Evolutionary conservation across 805 yeast species (phyloP).

Genomic region (Saccharomycopsis babjevae): DNA sequence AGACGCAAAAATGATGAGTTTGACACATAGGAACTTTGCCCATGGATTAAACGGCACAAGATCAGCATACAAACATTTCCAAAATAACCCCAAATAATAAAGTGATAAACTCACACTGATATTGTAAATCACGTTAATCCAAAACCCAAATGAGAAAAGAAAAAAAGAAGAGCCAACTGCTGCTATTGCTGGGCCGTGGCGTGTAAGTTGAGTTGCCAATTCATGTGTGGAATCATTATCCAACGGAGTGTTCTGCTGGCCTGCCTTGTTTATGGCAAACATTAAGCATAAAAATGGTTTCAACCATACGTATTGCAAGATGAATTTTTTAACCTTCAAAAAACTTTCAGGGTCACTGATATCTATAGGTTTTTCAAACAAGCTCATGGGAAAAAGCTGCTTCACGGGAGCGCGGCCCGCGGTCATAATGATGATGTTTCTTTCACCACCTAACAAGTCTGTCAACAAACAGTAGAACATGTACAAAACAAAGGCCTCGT

Average conservation of each 20-base stretch:
- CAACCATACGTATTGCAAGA: conserved; percentile 90
- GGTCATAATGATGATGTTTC: conserved; percentile 62
- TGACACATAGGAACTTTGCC: conserved; percentile 88
- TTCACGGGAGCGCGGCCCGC: conserved; percentile 62
- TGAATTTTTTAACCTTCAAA: conserved; percentile 67
- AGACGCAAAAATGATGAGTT: conserved; percentile 90
- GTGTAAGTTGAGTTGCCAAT: too few relatives aligned
- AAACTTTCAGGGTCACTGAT: conserved; percentile 80
- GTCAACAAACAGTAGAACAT: conserved; percentile 82
- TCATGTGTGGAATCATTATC: conserved; percentile 27
- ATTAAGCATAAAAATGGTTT: conserved; percentile 71
- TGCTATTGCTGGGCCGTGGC: conserved; percentile 29
- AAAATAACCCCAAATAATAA: conserved; percentile 78
- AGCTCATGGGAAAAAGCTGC: conserved; percentile 50
- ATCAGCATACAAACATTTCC: conserved; percentile 81
- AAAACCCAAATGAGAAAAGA: conserved; percentile 40
- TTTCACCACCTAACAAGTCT: conserved; percentile 83
- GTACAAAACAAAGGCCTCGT: conserved; percentile 93
- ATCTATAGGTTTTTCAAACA: conserved; percentile 51
- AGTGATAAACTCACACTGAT: conserved; percentile 71
- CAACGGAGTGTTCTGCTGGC: conserved; percentile 25
- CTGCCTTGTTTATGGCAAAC: conserved; percentile 36
- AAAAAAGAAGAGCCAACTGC: conserved; percentile 24
- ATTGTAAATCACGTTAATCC: conserved; percentile 67
- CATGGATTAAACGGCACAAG: conserved; percentile 75